A percentile compares a stretch with the other conserved stretches of the same genome.
These are phyloP conservation scores for Vitis hybrid DNA, from an alignment of 177 flowering plant genomes.

Conservation along the genomic window DNA sequence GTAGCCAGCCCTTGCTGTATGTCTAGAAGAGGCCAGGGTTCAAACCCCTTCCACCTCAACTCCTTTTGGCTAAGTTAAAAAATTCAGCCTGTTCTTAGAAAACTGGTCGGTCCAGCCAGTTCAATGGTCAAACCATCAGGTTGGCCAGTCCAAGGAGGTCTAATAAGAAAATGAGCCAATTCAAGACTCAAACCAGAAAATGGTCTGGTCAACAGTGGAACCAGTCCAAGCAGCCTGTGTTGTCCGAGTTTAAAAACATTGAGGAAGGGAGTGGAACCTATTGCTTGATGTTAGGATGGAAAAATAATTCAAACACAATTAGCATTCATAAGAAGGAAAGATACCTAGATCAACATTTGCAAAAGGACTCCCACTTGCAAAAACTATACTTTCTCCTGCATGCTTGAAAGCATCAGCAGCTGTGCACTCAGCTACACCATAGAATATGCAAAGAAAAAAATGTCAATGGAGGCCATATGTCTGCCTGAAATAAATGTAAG, in stretches of 20 bases:
- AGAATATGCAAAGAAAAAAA: constrained; percentile 16
- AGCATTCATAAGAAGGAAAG: constrained; percentile 8
- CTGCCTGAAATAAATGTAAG: not conserved
- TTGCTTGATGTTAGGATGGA: not conserved
- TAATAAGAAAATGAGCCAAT: too few species aligned
- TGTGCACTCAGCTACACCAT: constrained; percentile 90
- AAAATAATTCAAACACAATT: constrained; percentile 5
- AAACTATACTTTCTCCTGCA: constrained; percentile 89
- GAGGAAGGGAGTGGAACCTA: not conserved
- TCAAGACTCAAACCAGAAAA: too few species aligned
- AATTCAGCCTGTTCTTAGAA: too few species aligned
- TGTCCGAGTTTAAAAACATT: too few species aligned
- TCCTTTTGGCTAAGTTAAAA: too few species aligned
- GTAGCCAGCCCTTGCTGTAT: not conserved
- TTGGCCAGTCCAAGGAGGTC: too few species aligned
- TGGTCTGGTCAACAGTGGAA: too few species aligned
- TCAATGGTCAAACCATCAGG: too few species aligned
- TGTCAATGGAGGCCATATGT: not conserved
- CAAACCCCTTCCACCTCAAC: too few species aligned
- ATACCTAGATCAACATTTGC: constrained; percentile 83
- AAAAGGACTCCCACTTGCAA: constrained; percentile 99
- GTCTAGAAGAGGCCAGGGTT: too few species aligned
- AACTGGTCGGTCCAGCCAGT: too few species aligned
- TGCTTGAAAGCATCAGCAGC: constrained; percentile 89
- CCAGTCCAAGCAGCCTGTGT: too few species aligned